A percentile compares a stretch with the other conserved stretches of the same genome.
These are phyloP conservation scores for Candida chilensis DNA, from an alignment of 805 yeast genomes.

Conservation along the genomic window DNA sequence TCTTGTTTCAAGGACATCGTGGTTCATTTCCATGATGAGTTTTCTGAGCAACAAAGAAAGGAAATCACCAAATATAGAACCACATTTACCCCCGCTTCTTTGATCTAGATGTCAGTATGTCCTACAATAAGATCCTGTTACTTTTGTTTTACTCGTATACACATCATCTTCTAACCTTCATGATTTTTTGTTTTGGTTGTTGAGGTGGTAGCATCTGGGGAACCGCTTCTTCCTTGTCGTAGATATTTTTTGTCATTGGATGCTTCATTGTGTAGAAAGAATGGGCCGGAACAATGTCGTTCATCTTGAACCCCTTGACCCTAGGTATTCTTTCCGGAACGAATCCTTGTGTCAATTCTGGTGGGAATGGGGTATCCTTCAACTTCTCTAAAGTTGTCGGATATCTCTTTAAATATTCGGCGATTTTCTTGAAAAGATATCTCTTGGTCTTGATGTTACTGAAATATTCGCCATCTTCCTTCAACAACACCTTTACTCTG, in stretches of 20 bases:
- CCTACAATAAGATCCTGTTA: too few relatives aligned
- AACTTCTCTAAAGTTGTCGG: conserved; percentile 65
- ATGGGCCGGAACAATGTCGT: conserved; percentile 81
- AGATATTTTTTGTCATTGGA: conserved; percentile 69
- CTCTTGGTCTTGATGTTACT: conserved; percentile 41
- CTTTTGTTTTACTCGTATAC: too few relatives aligned
- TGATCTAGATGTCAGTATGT: too few relatives aligned
- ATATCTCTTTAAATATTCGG: conserved; percentile 50
- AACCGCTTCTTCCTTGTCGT: conserved; percentile 38
- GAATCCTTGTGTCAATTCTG: conserved; percentile 44
- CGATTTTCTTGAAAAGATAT: conserved; percentile 50
- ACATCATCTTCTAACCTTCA: conserved; percentile 50
- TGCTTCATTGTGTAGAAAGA: conserved; percentile 74
- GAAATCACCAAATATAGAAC: conserved; percentile 51
- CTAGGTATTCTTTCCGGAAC: conserved; percentile 55
- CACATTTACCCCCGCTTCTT: conserved; percentile 43
- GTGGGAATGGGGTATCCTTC: conserved; percentile 56
- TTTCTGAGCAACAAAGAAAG: conserved; percentile 47
- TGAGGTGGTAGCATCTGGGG: conserved; percentile 15
- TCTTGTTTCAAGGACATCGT: conserved; percentile 72
- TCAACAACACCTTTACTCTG: conserved; percentile 72
- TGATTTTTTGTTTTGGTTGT: conserved; percentile 41
- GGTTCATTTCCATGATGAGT: conserved; percentile 43
- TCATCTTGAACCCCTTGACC: conserved; percentile 85
- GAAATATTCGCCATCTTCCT: conserved; percentile 34